phyloP scores from a whole-genome alignment of 371 early-diverging fungal genomes.

The Mycotypha africana region DNA sequence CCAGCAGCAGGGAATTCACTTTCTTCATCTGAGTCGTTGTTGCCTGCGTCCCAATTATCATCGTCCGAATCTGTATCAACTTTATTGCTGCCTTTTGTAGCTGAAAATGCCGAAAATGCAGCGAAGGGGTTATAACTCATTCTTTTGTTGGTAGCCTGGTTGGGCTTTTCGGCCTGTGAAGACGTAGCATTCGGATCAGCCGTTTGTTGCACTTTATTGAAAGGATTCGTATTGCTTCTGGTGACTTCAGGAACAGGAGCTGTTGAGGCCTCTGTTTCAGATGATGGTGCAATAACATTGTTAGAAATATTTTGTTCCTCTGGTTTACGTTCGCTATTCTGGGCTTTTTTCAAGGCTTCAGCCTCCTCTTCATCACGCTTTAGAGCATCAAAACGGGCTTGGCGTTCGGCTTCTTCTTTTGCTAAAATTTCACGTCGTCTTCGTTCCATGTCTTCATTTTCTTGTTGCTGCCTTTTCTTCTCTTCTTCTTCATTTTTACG shows the following conservation, averaged over 20 bases:
- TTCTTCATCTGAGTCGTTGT: conserved; percentile 39
- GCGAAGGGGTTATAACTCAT: conserved; percentile 51
- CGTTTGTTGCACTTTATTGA: conserved; percentile 34
- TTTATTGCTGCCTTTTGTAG: conserved; percentile 26
- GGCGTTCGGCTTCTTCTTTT: conserved; percentile 29
- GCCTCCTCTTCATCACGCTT: conserved; percentile 30
- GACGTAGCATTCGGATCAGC: not conserved
- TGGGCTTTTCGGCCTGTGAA: conserved; percentile 21
- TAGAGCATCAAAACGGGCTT: conserved; percentile 31
- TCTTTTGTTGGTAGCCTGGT: conserved; percentile 29
- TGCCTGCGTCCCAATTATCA: conserved; percentile 35
- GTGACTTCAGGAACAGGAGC: conserved; percentile 9
- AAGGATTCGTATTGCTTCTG: conserved; percentile 42
- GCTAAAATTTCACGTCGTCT: conserved; percentile 20
- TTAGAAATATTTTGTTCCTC: conserved; percentile 8
- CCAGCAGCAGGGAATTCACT: conserved; percentile 47
- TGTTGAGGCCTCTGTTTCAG: conserved; percentile 9
- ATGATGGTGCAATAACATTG: not conserved
- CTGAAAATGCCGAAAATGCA: conserved; percentile 41
- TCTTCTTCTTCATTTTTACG: too few species aligned
- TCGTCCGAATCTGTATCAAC: conserved; percentile 32
- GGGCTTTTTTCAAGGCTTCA: conserved; percentile 12
- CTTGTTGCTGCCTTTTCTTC: conserved; percentile 16
- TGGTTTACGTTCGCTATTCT: conserved; percentile 14
- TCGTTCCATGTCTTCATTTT: conserved; percentile 25